Base-by-base conservation (phyloP, 768 basidiomycete species). In the Boletus coccyginus region DNA sequence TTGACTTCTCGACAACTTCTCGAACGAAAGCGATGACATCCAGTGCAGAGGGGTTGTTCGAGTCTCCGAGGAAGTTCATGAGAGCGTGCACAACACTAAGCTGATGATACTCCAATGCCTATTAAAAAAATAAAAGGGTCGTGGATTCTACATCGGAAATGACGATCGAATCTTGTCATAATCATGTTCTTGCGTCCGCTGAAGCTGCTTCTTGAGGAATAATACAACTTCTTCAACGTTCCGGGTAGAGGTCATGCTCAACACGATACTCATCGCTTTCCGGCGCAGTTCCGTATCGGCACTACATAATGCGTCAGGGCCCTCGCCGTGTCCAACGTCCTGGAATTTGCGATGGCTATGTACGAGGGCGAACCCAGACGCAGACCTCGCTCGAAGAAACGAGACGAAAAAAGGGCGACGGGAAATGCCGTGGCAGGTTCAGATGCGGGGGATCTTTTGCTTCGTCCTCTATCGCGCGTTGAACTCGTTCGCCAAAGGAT, bases 161-260 rank as follows among this genome's bases (percentile, higher is more conserved):
- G 36, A 43, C 10, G 45, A 36, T 52, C 39, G 3, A 32, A 92
- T 94, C 81, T 98, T 98, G 70, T 98, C 96, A 59, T 87, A 91
- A 54, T 94, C 92, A 41, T 86, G 81, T 62, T 96, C 94, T 62
- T 97, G 86, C 0, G 96, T 98, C 69, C 85, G 87, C 65, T 90
- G 85, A n/a, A 99, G 79, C 67, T 98, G 95, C 73, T 98, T 99
- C 81, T 98, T 98, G 66, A 99, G 79, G 83, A 97, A 96, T 3
- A 90, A 69, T 1, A 96, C 95, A 2, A 98, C 93, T 49, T 98
- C 97, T 67, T 98, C 97, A 14, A 98, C 93, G 60, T 97, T 99
- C 49, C 95, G 78, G 63, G 90, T 91, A 16, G 92, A 89, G 0
- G 94, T 91, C 90, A 98, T 92, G 70, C 86, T 92, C 52, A 98